Evolutionary conservation across 2,329 filamentous ascomycete species (phyloP).

Genomic region (Colletotrichum salicis): DNA sequence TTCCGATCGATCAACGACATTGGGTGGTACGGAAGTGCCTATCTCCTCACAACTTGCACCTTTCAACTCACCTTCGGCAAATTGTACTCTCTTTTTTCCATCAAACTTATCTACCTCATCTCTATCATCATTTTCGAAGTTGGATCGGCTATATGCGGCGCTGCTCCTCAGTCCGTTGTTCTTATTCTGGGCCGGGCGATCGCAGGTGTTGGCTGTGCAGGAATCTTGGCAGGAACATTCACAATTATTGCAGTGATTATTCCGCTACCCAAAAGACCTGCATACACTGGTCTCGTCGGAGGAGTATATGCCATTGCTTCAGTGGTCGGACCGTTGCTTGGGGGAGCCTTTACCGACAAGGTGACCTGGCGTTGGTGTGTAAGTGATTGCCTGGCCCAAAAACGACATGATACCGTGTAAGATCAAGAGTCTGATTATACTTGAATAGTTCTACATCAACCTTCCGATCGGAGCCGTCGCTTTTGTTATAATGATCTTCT

Average conservation of each 20-base stretch:
- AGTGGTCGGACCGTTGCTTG: conserved; percentile 41
- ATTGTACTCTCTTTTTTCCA: conserved; percentile 42
- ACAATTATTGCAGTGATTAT: conserved; percentile 43
- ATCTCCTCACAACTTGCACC: conserved; percentile 42
- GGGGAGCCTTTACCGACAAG: conserved; percentile 42
- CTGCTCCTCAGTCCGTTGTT: conserved; percentile 43
- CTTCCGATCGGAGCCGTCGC: conserved; percentile 46
- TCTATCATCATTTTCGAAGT: conserved; percentile 42
- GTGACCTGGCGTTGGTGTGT: conserved; percentile 50
- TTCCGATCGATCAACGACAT: conserved; percentile 44
- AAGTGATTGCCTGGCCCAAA: too few species aligned
- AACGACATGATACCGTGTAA: too few species aligned
- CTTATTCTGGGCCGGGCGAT: conserved; percentile 52
- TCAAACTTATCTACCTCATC: conserved; percentile 42
- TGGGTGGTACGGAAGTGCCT: conserved; percentile 45
- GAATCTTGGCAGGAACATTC: conserved; percentile 49
- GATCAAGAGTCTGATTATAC: too few species aligned
- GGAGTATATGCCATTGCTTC: conserved; percentile 54
- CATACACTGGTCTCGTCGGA: conserved; percentile 52
- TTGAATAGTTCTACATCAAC: conserved; percentile 45
- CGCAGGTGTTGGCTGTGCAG: conserved; percentile 48
- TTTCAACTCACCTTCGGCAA: conserved; percentile 45
- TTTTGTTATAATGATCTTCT: conserved; percentile 41
- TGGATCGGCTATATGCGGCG: conserved; percentile 46
- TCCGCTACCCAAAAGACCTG: conserved; percentile 44